Base-by-base conservation (phyloP, 306 rosid genomes). In the Prunus mira region DNA sequence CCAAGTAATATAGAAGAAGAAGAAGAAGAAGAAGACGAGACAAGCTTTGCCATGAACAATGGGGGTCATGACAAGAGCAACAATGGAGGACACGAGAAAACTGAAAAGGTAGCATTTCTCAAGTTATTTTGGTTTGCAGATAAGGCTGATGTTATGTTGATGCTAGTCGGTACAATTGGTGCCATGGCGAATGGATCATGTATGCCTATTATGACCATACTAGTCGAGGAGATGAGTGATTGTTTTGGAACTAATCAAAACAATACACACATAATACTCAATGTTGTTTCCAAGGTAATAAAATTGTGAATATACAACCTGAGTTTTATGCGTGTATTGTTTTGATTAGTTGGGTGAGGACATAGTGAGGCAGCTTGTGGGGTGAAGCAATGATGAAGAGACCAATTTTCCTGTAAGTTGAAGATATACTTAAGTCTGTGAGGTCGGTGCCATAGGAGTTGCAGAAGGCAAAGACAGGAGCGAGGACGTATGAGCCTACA, bases 401-500 rank as follows among this genome's bases (percentile, higher is more conserved):
- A 77, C 96, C 98, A 4, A 95, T 87, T 77, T 95, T 95, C 56
- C 99, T 96, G 1, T 95, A 95, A 7, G 98, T 92, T 47, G 99
- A 77, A 4, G 96, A 71, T 50, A 92, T 72, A 55, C 47, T 92
- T 91, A 96, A 92, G 83, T 92, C 97, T 0, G 96, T 95, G 82
- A 92, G 98, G 22, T 96, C 97, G 1, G 88, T 71, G 63, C 98
- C 99, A 0, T 91, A 95, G 4, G 99, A 95, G 87, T 95, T 95
- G 85, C 96, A 95, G 64, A 95, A 92, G 74, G 98, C 99, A 63
- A 95, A 89, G 82, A 87, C 92, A 5, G 97, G 98, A 75, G 97
- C 98, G 58, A 95, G 81, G 67, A 92, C 73, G 81, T 95, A 95
- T 8, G 93, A 87, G 80, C 97, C 72, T 12, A 92, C 88, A 85